phyloP scores from a whole-genome alignment of 2,329 filamentous ascomycete genomes.

The Colletotrichum spaethianum region DNA sequence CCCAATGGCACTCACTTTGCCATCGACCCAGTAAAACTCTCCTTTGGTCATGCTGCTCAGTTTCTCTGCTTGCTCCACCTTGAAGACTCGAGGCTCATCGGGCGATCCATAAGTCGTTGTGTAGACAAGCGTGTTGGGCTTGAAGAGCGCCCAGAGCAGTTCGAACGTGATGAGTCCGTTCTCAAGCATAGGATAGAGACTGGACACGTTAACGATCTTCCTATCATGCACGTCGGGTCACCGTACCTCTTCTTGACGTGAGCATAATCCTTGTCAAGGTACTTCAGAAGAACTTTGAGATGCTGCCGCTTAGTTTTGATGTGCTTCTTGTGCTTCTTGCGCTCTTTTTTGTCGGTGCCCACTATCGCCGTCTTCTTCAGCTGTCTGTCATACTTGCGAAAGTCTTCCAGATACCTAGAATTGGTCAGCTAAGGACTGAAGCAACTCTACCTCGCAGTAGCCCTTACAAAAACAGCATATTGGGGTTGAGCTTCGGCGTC shows the following conservation, averaged over 20 bases:
- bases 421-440: constrained; percentile 15
- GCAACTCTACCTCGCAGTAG: too few relatives aligned
- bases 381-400: constrained; percentile 74
- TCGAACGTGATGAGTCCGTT: constrained; percentile 91
- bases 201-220: constrained; percentile 47
- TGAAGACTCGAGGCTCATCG: constrained; percentile 86
- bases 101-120: constrained; percentile 81
- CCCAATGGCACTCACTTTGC: constrained; percentile 55
- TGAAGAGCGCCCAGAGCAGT: constrained; percentile 89
- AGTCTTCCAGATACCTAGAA: constrained; percentile 80
- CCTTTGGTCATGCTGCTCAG: constrained; percentile 79
- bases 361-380: constrained; percentile 71
- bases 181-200: constrained; percentile 83
- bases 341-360: constrained; percentile 66
- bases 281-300: constrained; percentile 81
- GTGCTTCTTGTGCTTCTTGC: constrained; percentile 73
- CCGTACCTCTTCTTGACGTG: constrained; percentile 76
- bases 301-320: constrained; percentile 72
- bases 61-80: constrained; percentile 82
- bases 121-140: constrained; percentile 86
- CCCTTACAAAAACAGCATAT: constrained; percentile 75
- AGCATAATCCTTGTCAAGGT: constrained; percentile 86
- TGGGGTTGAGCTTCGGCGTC: constrained; percentile 79
- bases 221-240: too few relatives aligned
- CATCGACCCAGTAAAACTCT: constrained; percentile 83